Base-by-base conservation (phyloP, 2,329 filamentous ascomycete species). In the Penicillium polonicum region DNA sequence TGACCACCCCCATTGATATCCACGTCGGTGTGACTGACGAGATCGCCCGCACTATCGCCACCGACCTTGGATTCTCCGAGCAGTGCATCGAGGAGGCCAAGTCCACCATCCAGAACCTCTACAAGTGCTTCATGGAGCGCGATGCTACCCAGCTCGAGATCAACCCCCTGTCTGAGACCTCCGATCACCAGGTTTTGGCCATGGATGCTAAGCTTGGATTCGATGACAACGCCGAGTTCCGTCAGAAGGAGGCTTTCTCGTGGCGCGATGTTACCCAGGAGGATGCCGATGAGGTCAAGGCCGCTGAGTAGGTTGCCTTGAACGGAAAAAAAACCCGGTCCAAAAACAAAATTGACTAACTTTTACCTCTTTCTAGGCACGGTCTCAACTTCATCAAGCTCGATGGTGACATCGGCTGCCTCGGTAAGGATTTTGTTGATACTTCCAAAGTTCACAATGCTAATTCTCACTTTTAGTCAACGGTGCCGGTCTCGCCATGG, bases 341-440 rank as follows among this genome's bases (percentile, higher is more conserved):
- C 19, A 7, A 25, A 25, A 25, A 12, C 29, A 36, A 29, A 12
- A 19, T 17, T 33, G 15, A 38, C 44, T 44, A 29, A 55, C 36
- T 43, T 46, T 1, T 59, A 25, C 4, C 21, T 57, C 31, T 39
- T 12, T 44, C 52, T 58, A 80, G 78, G 59, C 72, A 81, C 68
- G 91, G 91, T 72, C 87, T 99, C 68, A 99, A 99, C 87, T 99
- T 99, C 83, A 99, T 99, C 85, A 99, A 99, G 87, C 89, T 99
- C 61, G 94, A 97, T 75, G 94, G 94, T 76, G 94, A 99, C 76
- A 99, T 99, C 76, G 94, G 94, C 79, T 99, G 94, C 83, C 85
- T 97, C 60, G 77, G 76, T 78, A 71, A 60, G 70, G 31, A 48
- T 52, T 33, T 13, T 43, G 19, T 38, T 9, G 33, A 51, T 27